phyloP scores from a whole-genome alignment of 441 rosid genomes.

The Pelargonium fulgidum region DNA sequence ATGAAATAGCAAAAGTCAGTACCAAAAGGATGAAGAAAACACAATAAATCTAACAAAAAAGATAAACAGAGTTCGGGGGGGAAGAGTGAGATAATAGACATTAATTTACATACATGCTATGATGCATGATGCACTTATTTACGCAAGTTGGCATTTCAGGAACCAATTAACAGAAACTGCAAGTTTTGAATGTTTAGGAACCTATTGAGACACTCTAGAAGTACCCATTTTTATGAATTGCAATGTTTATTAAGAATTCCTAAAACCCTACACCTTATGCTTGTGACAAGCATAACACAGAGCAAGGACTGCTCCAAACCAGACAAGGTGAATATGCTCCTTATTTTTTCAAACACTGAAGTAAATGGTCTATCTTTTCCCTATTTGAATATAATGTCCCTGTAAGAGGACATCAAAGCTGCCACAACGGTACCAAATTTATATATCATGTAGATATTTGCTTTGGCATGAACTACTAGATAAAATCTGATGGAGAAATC shows the following conservation, averaged over 20 bases:
- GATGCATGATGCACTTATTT: not conserved
- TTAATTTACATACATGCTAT: not conserved
- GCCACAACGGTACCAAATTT: slow-evolving; percentile 6
- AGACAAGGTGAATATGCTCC: not conserved
- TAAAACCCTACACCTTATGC: not conserved
- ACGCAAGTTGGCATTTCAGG: not conserved
- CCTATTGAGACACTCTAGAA: not conserved
- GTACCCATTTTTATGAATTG: not conserved
- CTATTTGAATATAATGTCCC: not conserved
- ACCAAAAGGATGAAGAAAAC: slow-evolving; percentile 6
- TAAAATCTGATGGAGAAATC: not conserved
- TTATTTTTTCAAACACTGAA: not conserved
- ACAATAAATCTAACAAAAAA: slow-evolving; percentile 8
- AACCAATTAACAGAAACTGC: not conserved
- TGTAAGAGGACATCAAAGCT: not conserved
- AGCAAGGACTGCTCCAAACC: not conserved
- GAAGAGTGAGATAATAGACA: slow-evolving; percentile 7
- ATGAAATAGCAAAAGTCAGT: slow-evolving; percentile 7
- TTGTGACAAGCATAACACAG: not conserved
- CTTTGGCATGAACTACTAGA: not conserved
- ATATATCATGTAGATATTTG: not conserved
- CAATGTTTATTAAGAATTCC: not conserved
- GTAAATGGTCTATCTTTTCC: not conserved
- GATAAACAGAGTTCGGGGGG: not conserved
- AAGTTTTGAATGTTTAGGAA: not conserved